Evolutionary conservation across 2,329 filamentous ascomycete genomes (phyloP).

Genomic region (Epichloe aotearoae): DNA sequence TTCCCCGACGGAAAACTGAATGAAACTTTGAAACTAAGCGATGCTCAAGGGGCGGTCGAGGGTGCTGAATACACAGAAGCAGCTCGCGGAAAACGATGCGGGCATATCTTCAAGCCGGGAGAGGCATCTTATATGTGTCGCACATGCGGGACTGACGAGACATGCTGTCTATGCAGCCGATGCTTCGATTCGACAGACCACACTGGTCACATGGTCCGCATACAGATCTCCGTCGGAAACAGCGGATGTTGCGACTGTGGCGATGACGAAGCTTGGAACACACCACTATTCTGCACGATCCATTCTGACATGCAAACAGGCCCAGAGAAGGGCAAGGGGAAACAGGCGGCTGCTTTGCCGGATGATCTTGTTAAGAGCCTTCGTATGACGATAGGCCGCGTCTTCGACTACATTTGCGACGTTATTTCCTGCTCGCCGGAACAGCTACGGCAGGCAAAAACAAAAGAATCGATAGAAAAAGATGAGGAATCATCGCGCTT

Average conservation of each 20-base stretch:
- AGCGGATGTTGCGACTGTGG: conserved; percentile 96
- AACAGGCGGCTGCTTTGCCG: conserved; percentile 48
- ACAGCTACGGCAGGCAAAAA: conserved; percentile 77
- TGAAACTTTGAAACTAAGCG: conserved; percentile 60
- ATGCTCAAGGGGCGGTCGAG: conserved; percentile 83
- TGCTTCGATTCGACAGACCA: conserved; percentile 96
- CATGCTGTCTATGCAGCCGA: conserved; percentile 83
- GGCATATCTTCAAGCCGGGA: conserved; percentile 90
- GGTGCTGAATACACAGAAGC: conserved; percentile 90
- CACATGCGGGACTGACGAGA: conserved; percentile 89
- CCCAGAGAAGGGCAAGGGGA: conserved; percentile 47
- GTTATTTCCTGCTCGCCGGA: conserved; percentile 97
- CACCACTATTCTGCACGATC: conserved; percentile 82
- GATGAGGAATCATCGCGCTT: conserved; percentile 75
- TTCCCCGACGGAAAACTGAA: conserved; percentile 65
- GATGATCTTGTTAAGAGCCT: conserved; percentile 65
- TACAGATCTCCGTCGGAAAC: conserved; percentile 78
- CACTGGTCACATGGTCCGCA: conserved; percentile 80
- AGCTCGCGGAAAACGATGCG: conserved; percentile 84
- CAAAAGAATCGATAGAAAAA: conserved; percentile 60
- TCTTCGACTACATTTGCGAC: conserved; percentile 91
- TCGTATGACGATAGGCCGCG: conserved; percentile 70
- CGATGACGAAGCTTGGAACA: conserved; percentile 85
- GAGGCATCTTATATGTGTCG: conserved; percentile 92
- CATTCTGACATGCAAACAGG: conserved; percentile 52